Percentiles rank a stretch among this genome's conserved stretches.
These are phyloP conservation scores for Cladosporium cucumerinum DNA, from an alignment of 2,329 filamentous ascomycete genomes.

Conservation along the genomic window DNA sequence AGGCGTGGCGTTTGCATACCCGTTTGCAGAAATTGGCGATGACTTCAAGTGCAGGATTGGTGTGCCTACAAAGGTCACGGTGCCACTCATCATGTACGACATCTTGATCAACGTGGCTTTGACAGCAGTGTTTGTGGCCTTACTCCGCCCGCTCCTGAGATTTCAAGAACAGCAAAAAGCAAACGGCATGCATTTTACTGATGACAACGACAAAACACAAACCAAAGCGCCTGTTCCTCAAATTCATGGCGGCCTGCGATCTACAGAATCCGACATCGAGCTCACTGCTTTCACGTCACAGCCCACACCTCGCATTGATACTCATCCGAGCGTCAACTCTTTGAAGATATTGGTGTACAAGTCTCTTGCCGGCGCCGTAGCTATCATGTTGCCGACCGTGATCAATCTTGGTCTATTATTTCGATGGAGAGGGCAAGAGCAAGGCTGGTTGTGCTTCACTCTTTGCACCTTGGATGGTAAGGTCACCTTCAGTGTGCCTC, in stretches of 20 bases:
- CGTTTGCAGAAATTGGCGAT: slow-evolving; percentile 32
- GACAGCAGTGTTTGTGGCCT: slow-evolving; percentile 39
- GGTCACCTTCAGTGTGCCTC: not conserved
- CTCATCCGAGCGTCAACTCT: slow-evolving; percentile 30
- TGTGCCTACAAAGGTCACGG: slow-evolving; percentile 35
- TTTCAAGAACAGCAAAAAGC: slow-evolving; percentile 26
- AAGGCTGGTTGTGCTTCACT: slow-evolving; percentile 41
- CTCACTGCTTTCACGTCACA: not conserved
- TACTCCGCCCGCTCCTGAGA: slow-evolving; percentile 29
- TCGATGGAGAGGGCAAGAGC: slow-evolving; percentile 33
- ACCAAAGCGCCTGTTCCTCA: not conserved
- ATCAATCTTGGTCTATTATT: slow-evolving; percentile 37
- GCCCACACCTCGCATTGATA: not conserved
- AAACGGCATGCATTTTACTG: not conserved
- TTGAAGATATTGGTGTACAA: slow-evolving; percentile 40
- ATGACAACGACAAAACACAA: not conserved
- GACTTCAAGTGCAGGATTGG: slow-evolving; percentile 41
- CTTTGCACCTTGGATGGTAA: slow-evolving; percentile 42
- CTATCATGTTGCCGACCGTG: slow-evolving; percentile 40
- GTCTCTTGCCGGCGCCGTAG: slow-evolving; percentile 36
- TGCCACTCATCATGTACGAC: slow-evolving; percentile 39
- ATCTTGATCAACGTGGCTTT: slow-evolving; percentile 39
- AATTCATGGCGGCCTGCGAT: not conserved
- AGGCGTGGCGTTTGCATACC: slow-evolving; percentile 27
- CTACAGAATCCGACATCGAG: not conserved